Percentiles rank a stretch among this genome's conserved stretches.
These are phyloP conservation scores for Melaleuca alternifolia DNA, from an alignment of 345 rosid species.

Conservation along the genomic window DNA sequence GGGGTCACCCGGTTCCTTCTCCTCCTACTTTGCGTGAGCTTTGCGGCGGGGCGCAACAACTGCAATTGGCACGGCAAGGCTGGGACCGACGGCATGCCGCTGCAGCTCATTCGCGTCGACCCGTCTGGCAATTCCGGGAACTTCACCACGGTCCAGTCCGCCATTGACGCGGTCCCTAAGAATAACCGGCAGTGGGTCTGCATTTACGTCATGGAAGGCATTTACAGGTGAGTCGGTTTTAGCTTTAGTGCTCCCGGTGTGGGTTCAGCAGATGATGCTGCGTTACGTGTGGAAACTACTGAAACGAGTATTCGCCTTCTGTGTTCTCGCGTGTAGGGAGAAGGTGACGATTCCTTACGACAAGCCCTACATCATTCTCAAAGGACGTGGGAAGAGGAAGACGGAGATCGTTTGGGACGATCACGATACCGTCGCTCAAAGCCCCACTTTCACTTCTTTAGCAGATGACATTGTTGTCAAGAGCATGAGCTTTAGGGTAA, in stretches of 20 bases:
- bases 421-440: conserved; percentile 20
- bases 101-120: not conserved
- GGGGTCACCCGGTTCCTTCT: not conserved
- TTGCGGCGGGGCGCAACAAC: not conserved
- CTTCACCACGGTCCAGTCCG: conserved; percentile 6
- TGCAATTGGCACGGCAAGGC: not conserved
- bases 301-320: too few relatives aligned
- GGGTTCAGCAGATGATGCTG: not conserved
- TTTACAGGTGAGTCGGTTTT: not conserved
- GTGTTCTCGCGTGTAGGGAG: conserved; percentile 33
- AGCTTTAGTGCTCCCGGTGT: not conserved
- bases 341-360: conserved; percentile 55
- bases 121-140: not conserved
- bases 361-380: conserved; percentile 50
- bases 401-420: conserved; percentile 66
- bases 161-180: conserved; percentile 5
- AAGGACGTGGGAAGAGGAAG: conserved; percentile 40
- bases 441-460: conserved; percentile 53
- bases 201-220: conserved; percentile 2
- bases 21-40: not conserved
- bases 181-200: conserved; percentile 1
- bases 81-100: not conserved
- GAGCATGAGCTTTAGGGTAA: conserved; percentile 42
- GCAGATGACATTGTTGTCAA: conserved; percentile 57
- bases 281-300: not conserved